phyloP scores from a whole-genome alignment of 139 green algal species.

The Chlorella sp. region DNA sequence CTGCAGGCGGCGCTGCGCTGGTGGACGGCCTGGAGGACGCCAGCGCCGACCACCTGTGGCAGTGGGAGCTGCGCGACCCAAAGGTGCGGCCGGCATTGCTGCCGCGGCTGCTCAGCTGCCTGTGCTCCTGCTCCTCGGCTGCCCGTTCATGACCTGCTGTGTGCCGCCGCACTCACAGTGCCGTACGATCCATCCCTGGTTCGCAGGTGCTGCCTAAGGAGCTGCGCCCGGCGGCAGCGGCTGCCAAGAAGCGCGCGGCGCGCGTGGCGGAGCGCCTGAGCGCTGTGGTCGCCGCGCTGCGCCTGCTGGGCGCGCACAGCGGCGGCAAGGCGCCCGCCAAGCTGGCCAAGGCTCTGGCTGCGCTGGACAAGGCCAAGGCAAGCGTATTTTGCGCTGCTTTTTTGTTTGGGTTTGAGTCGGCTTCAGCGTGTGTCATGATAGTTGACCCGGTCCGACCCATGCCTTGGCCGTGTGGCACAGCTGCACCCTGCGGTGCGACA shows the following conservation, averaged over 20 bases:
- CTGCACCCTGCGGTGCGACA: too few species aligned
- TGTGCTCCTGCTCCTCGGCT: not conserved
- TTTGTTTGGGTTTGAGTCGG: too few species aligned
- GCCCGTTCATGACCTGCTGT: too few species aligned
- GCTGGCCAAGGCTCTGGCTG: slow-evolving; percentile 46
- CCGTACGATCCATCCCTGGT: too few species aligned
- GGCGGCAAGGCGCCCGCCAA: slow-evolving; percentile 48
- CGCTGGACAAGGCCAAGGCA: slow-evolving; percentile 44
- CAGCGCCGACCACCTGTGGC: slow-evolving; percentile 56
- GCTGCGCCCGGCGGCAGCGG: slow-evolving; percentile 21
- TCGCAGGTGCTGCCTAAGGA: slow-evolving; percentile 55
- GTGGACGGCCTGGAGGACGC: slow-evolving; percentile 60
- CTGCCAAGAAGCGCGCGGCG: slow-evolving; percentile 49
- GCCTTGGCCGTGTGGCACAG: too few species aligned
- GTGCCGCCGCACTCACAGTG: too few species aligned
- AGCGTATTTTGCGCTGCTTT: not conserved
- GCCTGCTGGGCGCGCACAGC: slow-evolving; percentile 30
- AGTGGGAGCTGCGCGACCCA: slow-evolving; percentile 72
- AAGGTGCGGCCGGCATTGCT: not conserved
- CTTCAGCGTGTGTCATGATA: too few species aligned
- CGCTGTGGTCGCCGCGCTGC: slow-evolving; percentile 28
- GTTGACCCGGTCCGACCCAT: too few species aligned
- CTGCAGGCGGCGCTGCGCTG: not conserved
- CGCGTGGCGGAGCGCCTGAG: slow-evolving; percentile 52
- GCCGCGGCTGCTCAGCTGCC: not conserved